A percentile compares a stretch with the other conserved stretches of the same genome.
phyloP scores from a whole-genome alignment of 2,329 filamentous ascomycete species.

The Ilyonectria destructans region DNA sequence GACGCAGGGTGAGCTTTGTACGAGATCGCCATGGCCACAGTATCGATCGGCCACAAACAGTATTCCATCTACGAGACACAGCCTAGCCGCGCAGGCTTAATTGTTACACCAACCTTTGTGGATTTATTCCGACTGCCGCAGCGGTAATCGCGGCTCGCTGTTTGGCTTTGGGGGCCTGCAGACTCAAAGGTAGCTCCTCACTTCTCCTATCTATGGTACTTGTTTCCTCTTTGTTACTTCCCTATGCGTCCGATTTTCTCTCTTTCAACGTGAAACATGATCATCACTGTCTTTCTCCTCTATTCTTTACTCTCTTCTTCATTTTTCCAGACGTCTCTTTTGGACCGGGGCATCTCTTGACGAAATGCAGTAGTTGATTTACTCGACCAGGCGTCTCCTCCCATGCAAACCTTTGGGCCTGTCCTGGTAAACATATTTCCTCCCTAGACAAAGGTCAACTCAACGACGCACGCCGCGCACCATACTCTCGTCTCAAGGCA shows the following conservation, averaged over 20 bases:
- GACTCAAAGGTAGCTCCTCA: slow-evolving; percentile 2
- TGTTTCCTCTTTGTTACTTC: background rate
- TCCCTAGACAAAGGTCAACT: background rate
- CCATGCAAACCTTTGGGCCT: background rate
- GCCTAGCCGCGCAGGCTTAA: background rate
- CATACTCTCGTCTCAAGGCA: background rate
- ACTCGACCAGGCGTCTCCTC: background rate
- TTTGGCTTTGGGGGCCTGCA: slow-evolving; percentile 3
- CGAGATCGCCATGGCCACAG: slow-evolving; percentile 1
- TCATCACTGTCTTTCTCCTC: background rate
- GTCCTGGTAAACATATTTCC: background rate
- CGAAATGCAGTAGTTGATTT: background rate
- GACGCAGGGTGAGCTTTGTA: slow-evolving; percentile 1
- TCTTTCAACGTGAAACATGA: background rate
- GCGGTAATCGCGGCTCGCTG: background rate
- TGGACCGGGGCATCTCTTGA: background rate
- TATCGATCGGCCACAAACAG: background rate
- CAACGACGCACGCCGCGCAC: background rate
- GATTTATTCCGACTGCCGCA: background rate
- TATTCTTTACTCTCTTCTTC: background rate
- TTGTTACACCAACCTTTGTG: background rate
- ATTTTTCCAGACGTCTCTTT: background rate
- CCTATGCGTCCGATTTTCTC: background rate
- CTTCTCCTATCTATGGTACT: background rate
- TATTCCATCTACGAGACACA: background rate